Percentiles rank a stretch among this genome's conserved stretches.
These are phyloP conservation scores for Zalerion maritima DNA, from an alignment of 495 filamentous ascomycete species.

Conservation along the genomic window DNA sequence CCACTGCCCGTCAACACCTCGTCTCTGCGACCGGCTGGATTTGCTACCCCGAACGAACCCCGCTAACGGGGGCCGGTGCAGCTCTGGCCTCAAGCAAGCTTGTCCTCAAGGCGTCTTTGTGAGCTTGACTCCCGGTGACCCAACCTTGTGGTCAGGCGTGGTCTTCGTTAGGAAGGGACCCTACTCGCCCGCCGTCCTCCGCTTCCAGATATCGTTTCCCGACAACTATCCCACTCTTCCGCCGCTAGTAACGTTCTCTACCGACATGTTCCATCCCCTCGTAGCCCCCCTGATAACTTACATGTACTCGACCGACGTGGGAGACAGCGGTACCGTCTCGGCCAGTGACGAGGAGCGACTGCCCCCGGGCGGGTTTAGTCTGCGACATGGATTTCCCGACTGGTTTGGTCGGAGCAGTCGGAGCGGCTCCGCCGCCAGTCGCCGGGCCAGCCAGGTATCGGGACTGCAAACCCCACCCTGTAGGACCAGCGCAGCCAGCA, in stretches of 20 bases:
- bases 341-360: conserved; percentile 67
- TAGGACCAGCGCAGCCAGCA: conserved; percentile 11
- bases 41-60: background rate
- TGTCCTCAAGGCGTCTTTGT: conserved; percentile 78
- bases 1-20: background rate
- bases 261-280: conserved; percentile 88
- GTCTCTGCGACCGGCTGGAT: conserved; percentile 1
- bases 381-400: conserved; percentile 75
- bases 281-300: conserved; percentile 82
- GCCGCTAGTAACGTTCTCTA: conserved; percentile 72
- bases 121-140: conserved; percentile 66
- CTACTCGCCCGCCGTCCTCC: conserved; percentile 73
- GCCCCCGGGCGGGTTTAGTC: conserved; percentile 74
- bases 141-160: conserved; percentile 72
- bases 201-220: conserved; percentile 82
- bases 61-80: conserved; percentile 21
- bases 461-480: conserved; percentile 8
- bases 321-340: conserved; percentile 57
- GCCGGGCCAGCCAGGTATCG: background rate
- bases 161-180: conserved; percentile 84
- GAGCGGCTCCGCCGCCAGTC: conserved; percentile 8
- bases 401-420: conserved; percentile 53
- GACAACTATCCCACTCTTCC: conserved; percentile 62
- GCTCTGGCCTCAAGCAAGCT: conserved; percentile 65
- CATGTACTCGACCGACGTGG: conserved; percentile 65